phyloP scores from a whole-genome alignment of 345 rosid species.

The Linum lewisii region DNA sequence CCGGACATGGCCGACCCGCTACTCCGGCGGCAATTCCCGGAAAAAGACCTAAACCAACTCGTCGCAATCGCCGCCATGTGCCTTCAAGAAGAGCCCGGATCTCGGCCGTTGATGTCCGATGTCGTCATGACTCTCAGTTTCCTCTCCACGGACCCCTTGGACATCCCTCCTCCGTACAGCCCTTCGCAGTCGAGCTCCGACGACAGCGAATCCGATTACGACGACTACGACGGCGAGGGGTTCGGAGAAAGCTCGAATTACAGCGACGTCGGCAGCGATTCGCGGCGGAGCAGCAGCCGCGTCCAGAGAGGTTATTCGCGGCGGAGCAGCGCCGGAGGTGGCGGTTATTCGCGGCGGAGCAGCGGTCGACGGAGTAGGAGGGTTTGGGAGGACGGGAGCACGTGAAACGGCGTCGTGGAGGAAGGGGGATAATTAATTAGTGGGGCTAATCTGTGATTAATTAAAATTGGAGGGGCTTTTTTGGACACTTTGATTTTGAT shows the following conservation, averaged over 20 bases:
- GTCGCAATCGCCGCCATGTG: slow-evolving; percentile 16
- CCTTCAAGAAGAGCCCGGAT: background rate
- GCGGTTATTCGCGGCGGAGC: background rate
- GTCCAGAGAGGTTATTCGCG: background rate
- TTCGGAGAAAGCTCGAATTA: no score
- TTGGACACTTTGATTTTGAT: no score
- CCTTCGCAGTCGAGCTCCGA: background rate
- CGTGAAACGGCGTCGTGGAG: no score
- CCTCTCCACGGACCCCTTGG: background rate
- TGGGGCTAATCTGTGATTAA: no score
- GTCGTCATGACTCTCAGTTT: slow-evolving; percentile 1
- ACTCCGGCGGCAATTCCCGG: slow-evolving; percentile 16
- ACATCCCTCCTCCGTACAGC: background rate
- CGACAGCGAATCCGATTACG: background rate
- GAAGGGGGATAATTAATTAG: no score
- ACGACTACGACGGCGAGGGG: background rate
- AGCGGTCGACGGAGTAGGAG: no score
- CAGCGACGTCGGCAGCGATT: background rate
- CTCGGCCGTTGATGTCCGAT: background rate
- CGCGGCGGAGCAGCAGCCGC: background rate
- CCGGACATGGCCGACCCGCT: slow-evolving; percentile 24
- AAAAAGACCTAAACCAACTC: slow-evolving; percentile 21
- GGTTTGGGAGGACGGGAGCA: no score
- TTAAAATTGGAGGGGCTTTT: no score
- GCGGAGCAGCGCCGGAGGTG: no score